phyloP scores from a whole-genome alignment of 2,329 filamentous ascomycete species.

The Hypocreales sp. region DNA sequence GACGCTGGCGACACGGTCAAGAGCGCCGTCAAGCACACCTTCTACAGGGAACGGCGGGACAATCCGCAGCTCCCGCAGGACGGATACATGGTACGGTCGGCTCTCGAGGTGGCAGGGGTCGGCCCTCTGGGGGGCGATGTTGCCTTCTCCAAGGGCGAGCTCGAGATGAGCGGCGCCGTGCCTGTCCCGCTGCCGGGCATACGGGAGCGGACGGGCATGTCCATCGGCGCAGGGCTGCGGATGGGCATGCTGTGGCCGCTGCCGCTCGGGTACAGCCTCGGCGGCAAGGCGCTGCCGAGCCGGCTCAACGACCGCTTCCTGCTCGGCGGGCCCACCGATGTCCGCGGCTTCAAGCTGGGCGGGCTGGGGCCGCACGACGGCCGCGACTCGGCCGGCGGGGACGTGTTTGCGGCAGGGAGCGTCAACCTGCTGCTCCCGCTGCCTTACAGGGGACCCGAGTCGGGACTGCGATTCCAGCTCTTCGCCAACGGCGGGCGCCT shows the following conservation, averaged over 20 bases:
- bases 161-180: conserved; percentile 64
- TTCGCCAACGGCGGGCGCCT: conserved; percentile 86
- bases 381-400: conserved; percentile 72
- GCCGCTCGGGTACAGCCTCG: conserved; percentile 39
- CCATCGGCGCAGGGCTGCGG: conserved; percentile 67
- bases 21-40: conserved; percentile 70
- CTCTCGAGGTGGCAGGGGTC: conserved; percentile 74
- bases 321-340: conserved; percentile 85
- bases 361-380: conserved; percentile 84
- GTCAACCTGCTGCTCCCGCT: conserved; percentile 76
- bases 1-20: conserved; percentile 89
- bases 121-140: conserved; percentile 78
- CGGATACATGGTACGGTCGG: conserved; percentile 67
- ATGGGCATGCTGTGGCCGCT: conserved; percentile 76
- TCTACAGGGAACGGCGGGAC: conserved; percentile 66
- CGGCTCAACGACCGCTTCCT: conserved; percentile 90
- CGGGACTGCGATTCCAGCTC: conserved; percentile 71
- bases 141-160: conserved; percentile 83
- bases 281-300: conserved; percentile 45
- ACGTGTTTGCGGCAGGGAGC: conserved; percentile 80
- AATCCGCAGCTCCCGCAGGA: conserved; percentile 69
- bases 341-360: conserved; percentile 81
- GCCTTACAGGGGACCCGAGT: conserved; percentile 66
- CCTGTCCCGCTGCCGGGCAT: conserved; percentile 57
- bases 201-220: conserved; percentile 59